These are phyloP conservation scores for Carnegiea gigantea DNA, from an alignment of 179 eudicot genomes.

Conservation along the genomic window DNA sequence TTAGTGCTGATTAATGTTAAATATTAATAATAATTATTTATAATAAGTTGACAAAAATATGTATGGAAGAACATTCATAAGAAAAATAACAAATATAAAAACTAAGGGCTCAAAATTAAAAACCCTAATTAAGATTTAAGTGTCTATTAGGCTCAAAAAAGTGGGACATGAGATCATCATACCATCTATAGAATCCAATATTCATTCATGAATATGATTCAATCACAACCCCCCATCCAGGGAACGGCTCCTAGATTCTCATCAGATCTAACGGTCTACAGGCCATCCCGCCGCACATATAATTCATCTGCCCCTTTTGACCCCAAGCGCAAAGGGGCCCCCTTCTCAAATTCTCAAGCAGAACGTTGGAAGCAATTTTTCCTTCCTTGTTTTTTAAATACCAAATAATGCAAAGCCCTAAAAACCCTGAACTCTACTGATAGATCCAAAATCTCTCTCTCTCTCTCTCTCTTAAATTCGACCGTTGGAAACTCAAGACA, in stretches of 20 bases:
- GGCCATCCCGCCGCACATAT: not conserved
- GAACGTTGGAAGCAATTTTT: constrained; percentile 18
- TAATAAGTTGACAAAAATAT: too few relatives aligned
- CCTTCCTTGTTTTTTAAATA: not conserved
- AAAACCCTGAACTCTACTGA: not conserved
- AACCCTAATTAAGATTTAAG: too few relatives aligned
- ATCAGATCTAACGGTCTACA: constrained; percentile 26
- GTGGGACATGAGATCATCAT: constrained; percentile 6
- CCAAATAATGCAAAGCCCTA: constrained; percentile 1
- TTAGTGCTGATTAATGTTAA: too few relatives aligned
- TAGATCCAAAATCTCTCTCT: not conserved
- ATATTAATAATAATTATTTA: too few relatives aligned
- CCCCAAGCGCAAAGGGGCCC: constrained; percentile 9
- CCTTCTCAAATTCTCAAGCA: constrained; percentile 29
- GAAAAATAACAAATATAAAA: not conserved
- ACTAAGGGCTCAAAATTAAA: too few relatives aligned
- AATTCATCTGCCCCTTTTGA: not conserved
- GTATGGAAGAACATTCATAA: not conserved
- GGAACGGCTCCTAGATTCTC: constrained; percentile 32
- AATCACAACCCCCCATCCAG: constrained; percentile 19
- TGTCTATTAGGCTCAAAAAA: not conserved
- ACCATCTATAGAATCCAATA: not conserved
- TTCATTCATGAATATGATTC: not conserved
- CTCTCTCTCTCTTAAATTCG: constrained; percentile 22
- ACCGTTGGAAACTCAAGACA: constrained; percentile 35